Base-by-base conservation (phyloP, 306 rosid species). In the Cotoneaster glaucophyllus region DNA sequence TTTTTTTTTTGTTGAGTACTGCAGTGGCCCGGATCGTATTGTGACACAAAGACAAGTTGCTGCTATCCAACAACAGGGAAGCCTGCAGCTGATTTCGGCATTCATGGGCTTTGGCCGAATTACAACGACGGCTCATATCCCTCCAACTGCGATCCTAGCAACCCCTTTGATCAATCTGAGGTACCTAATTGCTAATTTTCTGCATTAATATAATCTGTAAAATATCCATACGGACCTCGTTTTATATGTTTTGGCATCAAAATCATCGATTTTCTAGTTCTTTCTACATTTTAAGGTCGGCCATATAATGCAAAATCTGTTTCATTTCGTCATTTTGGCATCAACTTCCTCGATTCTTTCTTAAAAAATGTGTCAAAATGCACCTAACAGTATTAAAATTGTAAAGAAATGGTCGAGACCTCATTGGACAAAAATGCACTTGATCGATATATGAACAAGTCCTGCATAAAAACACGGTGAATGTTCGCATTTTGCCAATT, bases 21-120 rank as follows among this genome's bases (percentile, higher is more conserved):
- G 80, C 74, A 91, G 92, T 91, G 97, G 93, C 97, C 93, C 48
- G 97, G 93, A 61, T 89, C 97, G 32, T 91, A 84, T 29, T 91
- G 97, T 74, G 97, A 91, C 81, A 87, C 92, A 32, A 74, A 84
- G 80, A 79, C 82, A 12, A 86, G 89, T 12, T 91, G 97, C 52
- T 91, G 97, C 75, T 89, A 78, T 70, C 97, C 97, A 2, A 84
- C 85, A 67, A 86, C 84, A 0, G 97, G 97, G n/a, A 91, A 87
- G 79, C 97, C 97, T 1, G 76, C 79, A 0, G 88, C 93, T 7
- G 90, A 91, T 84, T 91, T 91, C 59, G 79, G 92, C 19, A 87
- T 91, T 63, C 93, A 89, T 80, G 92, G 97, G 22, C 86, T 91
- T 0, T 91, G 97, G 97, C 97, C 94, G 5, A 91, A 89, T 70